phyloP scores from a whole-genome alignment of 2,329 filamentous ascomycete species.

The Atkinsonella texensis region DNA sequence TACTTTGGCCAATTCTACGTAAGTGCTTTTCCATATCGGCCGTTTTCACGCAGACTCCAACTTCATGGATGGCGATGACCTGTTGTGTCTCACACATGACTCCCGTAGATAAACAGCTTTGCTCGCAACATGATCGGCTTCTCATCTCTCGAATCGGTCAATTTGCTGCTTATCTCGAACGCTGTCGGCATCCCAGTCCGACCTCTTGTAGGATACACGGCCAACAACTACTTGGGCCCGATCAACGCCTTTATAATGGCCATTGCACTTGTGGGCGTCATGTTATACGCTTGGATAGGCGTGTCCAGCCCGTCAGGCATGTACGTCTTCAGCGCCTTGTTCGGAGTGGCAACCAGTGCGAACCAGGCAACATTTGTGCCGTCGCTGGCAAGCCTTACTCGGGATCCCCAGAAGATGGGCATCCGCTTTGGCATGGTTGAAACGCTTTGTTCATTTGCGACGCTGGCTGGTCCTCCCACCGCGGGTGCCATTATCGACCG shows the following conservation, averaged over 20 bases:
- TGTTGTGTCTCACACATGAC: not conserved
- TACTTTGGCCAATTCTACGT: slow-evolving; percentile 30
- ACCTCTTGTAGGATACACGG: slow-evolving; percentile 38
- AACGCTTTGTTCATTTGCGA: slow-evolving; percentile 28
- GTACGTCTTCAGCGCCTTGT: slow-evolving; percentile 31
- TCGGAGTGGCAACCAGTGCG: slow-evolving; percentile 30
- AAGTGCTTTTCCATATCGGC: slow-evolving; percentile 13
- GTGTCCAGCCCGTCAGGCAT: slow-evolving; percentile 28
- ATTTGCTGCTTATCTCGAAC: slow-evolving; percentile 44
- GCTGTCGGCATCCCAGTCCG: slow-evolving; percentile 43
- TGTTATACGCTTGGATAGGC: slow-evolving; percentile 44
- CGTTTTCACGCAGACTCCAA: no score
- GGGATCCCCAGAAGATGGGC: slow-evolving; percentile 31
- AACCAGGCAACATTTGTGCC: slow-evolving; percentile 30
- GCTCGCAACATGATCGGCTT: slow-evolving; percentile 32
- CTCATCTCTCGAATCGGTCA: slow-evolving; percentile 35
- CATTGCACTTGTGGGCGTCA: slow-evolving; percentile 29
- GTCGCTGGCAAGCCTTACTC: slow-evolving; percentile 29
- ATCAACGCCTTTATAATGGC: slow-evolving; percentile 43
- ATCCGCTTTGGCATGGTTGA: slow-evolving; percentile 34
- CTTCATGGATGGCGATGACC: no score
- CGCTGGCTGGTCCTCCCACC: slow-evolving; percentile 30
- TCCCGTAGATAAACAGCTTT: slow-evolving; percentile 29
- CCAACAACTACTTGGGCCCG: slow-evolving; percentile 38
- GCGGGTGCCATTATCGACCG: slow-evolving; percentile 32